Base-by-base conservation (phyloP, 2,329 filamentous ascomycete species). In the Aspergillus neoniger region DNA sequence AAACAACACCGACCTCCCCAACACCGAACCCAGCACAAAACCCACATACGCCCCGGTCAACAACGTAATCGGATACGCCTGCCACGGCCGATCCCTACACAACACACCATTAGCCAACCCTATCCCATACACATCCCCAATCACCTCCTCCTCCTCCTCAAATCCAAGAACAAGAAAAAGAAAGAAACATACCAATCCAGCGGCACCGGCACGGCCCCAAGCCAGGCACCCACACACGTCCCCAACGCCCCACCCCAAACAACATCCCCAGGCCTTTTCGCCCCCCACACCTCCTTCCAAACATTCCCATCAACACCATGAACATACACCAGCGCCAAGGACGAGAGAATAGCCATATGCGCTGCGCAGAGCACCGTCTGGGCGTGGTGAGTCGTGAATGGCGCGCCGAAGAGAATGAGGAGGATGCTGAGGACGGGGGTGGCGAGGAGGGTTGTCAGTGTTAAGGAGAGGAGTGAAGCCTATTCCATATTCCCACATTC, bases 21-120 rank as follows among this genome's bases (percentile, higher is more conserved):
- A 17, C n/a, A 48, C 23, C 17, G 17, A 21, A 5, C 50, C 50
- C 1, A 38, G 21, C 32, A 86, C 82, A 75, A 91, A 92, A 1
- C 95, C 95, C 5, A 86, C 77, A 76, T 96, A 98, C 17, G 90
- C 83, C 2, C 95, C 95, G 2, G 86, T 87, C 4, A 98, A 78
- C 60, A 99, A 90, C 0, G 95, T 99, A 51, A 98, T 89, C 0
- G 95, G 95, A 91, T 94, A 99, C 76, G 89, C 91, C 85, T 99
- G 95, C 95, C 95, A 99, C 69, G 96, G 92, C n/a, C 95, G 88
- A 75, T 99, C 95, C 84, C 83, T 85, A 21, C 1, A 58, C 8
- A 2, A 39, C 2, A 7, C 25, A 25, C 25, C 32, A 50, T 61
- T 53, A 61, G 47, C 55, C 48, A 25, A 25, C 6, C 25, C 7